Conservation (phyloP, 2,329 filamentous ascomycete genomes). For the Sarocladium kiliense region DNA sequence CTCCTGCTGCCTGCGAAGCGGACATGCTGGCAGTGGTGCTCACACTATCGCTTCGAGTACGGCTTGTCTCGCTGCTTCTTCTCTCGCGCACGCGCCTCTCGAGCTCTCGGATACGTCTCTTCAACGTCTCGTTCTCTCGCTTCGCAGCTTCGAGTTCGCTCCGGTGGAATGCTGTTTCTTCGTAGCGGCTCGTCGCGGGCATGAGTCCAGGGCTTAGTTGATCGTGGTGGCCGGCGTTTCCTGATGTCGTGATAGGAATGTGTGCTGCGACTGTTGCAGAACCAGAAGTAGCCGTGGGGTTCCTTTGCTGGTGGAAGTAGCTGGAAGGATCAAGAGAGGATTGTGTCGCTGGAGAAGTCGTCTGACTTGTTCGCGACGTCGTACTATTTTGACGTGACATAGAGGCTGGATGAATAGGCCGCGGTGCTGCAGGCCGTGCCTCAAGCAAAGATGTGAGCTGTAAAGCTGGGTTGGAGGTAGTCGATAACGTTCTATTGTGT, state of each 20-base stretch:
- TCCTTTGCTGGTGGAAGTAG: slow-evolving; percentile 44
- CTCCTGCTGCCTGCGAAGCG: slow-evolving; percentile 33
- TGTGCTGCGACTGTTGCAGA: slow-evolving; percentile 14
- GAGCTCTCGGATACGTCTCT: slow-evolving; percentile 56
- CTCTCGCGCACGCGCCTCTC: slow-evolving; percentile 50
- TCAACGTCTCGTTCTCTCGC: slow-evolving; percentile 58
- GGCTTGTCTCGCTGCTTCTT: slow-evolving; percentile 40
- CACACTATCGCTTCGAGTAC: slow-evolving; percentile 45
- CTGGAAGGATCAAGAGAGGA: slow-evolving; percentile 36
- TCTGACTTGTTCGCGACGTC: slow-evolving; percentile 46
- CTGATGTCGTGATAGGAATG: slow-evolving; percentile 32
- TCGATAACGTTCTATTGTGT: slow-evolving; percentile 55
- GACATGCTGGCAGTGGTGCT: slow-evolving; percentile 46
- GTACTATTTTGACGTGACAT: slow-evolving; percentile 52
- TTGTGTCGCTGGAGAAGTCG: slow-evolving; percentile 42
- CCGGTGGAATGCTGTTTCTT: slow-evolving; percentile 56
- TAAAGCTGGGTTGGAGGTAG: slow-evolving; percentile 22
- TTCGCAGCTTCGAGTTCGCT: slow-evolving; percentile 57
- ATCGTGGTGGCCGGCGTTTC: slow-evolving; percentile 26
- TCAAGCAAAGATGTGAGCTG: slow-evolving; percentile 31
- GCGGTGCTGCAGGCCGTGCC: slow-evolving; percentile 37
- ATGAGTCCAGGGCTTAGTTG: slow-evolving; percentile 50
- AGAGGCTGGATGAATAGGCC: slow-evolving; percentile 37
- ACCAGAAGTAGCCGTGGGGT: slow-evolving; percentile 27
- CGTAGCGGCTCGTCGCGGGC: slow-evolving; percentile 54